These are phyloP conservation scores for Tulasnella calospora DNA, from an alignment of 768 basidiomycete genomes.

Conservation along the genomic window DNA sequence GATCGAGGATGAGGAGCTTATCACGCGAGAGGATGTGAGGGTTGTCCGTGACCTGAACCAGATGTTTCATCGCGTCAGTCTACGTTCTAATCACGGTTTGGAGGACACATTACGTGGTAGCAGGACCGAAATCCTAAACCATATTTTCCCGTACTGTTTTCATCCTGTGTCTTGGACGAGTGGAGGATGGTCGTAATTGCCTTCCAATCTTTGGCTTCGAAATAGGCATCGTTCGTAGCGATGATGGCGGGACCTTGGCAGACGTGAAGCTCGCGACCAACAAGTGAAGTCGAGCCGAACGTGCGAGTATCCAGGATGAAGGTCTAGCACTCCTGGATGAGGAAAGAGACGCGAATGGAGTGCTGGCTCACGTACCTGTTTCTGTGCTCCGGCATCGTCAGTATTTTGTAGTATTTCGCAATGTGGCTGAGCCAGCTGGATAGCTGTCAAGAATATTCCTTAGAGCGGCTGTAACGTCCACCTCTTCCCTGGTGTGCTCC, in stretches of 20 bases:
- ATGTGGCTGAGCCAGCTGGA: constrained; percentile 7
- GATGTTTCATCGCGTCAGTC: not conserved
- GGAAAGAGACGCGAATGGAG: not conserved
- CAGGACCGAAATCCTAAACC: constrained; percentile 2
- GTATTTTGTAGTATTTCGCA: constrained; percentile 13
- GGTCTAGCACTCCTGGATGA: not conserved
- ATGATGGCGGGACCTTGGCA: constrained; percentile 20
- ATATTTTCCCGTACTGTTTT: constrained; percentile 15
- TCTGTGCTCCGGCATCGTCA: not conserved
- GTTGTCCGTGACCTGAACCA: constrained; percentile 18
- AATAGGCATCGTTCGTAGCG: constrained; percentile 11
- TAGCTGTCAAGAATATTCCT: constrained; percentile 16
- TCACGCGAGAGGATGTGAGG: constrained; percentile 9
- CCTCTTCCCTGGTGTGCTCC: not conserved
- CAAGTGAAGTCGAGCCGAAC: not conserved
- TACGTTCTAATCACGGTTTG: not conserved
- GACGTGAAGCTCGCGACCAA: not conserved
- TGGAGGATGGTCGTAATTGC: not conserved
- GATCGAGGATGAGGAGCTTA: constrained; percentile 14
- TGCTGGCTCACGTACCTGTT: not conserved
- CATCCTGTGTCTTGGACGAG: constrained; percentile 15
- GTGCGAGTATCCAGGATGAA: constrained; percentile 7
- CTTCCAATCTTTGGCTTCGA: not conserved
- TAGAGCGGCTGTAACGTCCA: not conserved
- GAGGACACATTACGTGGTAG: not conserved